phyloP scores from a whole-genome alignment of 176 grass and related monocot genomes.

The Raddia guianensis region DNA sequence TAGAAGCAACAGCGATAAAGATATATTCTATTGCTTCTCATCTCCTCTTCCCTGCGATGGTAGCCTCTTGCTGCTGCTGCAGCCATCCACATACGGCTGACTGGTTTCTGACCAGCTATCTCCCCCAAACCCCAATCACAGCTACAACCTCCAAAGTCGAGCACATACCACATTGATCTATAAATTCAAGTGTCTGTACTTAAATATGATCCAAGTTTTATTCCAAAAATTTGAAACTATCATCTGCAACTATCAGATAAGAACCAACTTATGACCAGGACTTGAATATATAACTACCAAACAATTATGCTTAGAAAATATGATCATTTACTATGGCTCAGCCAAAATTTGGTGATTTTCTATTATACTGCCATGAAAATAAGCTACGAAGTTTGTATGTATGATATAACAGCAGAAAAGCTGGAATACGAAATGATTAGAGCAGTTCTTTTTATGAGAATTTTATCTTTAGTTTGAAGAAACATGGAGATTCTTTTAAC shows the following conservation, averaged over 20 bases:
- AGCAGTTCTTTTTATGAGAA: neutral
- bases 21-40: too few relatives aligned
- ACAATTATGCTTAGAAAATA: neutral
- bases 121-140: too few relatives aligned
- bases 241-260: neutral
- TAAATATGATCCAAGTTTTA: slow-evolving; percentile 3
- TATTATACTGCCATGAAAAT: neutral
- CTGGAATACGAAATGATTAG: neutral
- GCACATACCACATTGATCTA: too few relatives aligned
- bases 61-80: too few relatives aligned
- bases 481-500: neutral
- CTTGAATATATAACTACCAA: neutral
- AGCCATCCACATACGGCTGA: too few relatives aligned
- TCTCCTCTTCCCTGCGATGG: too few relatives aligned
- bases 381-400: neutral
- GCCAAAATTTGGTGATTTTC: neutral
- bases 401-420: neutral
- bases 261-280: neutral
- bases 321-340: neutral
- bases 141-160: too few relatives aligned
- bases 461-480: neutral
- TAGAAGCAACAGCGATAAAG: too few relatives aligned
- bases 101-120: too few relatives aligned
- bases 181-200: neutral
- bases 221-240: neutral